phyloP scores from a whole-genome alignment of 148 eudicot species.

The Vaccinium darrowii region DNA sequence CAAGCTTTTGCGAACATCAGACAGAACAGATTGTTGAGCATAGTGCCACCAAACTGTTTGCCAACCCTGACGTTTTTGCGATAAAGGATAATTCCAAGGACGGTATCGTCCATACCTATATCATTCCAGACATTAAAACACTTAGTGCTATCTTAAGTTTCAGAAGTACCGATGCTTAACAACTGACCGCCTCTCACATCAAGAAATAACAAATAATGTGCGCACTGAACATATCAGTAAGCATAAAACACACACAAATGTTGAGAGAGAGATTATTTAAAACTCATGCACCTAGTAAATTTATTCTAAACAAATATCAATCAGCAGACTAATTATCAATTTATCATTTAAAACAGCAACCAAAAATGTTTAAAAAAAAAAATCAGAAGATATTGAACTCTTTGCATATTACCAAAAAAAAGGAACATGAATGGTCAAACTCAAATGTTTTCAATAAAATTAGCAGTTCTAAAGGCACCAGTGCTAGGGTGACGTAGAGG shows the following conservation, averaged over 20 bases:
- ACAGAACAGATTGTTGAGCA: constrained; percentile 79
- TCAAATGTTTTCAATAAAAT: background rate
- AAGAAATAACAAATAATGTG: background rate
- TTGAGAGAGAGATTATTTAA: background rate
- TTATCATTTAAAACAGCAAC: too few relatives aligned
- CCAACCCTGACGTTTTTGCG: constrained; percentile 69
- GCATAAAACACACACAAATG: background rate
- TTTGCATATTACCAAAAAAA: background rate
- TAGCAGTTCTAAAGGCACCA: background rate
- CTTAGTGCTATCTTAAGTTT: background rate
- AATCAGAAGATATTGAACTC: background rate
- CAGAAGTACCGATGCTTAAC: background rate
- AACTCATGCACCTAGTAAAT: background rate
- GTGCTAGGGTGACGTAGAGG: background rate
- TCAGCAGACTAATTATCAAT: background rate
- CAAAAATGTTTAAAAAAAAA: background rate
- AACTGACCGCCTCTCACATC: background rate
- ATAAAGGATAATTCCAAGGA: constrained; percentile 69
- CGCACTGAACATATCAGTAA: background rate
- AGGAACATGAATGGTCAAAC: background rate
- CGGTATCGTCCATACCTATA: constrained; percentile 87
- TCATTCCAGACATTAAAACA: constrained; percentile 5
- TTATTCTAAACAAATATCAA: background rate
- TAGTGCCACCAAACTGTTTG: constrained; percentile 90
- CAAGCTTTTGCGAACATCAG: constrained; percentile 72